Evolutionary conservation across 2,329 filamentous ascomycete genomes (phyloP), one percentile per base, ranked within the genome.

Genomic region (Stromatinia cepivora): DNA sequence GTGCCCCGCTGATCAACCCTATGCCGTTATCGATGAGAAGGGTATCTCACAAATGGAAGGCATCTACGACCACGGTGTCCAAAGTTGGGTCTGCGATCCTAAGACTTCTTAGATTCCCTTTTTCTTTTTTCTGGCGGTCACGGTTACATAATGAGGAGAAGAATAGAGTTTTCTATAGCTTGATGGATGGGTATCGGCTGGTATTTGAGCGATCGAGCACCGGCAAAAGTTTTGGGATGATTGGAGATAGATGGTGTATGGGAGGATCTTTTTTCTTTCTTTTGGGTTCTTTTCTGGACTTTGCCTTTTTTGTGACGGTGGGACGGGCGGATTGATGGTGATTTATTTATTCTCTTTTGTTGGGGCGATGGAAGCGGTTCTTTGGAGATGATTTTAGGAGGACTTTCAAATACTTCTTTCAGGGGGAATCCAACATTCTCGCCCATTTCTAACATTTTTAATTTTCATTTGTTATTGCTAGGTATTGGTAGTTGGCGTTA

Each of bases 351-450:
- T 34, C 22, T 28, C 17, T 45, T n/a, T 45, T 13, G 25, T 45
- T n/a, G 20, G 20, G 9, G 39, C 36, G 6, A 15, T 22, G 5
- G 13, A 6, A 34, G 20, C n/a, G 9, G 13, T 31, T 34, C 20
- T 61, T 53, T 42, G 62, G 48, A 45, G n/a, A 42, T 66, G 50
- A 57, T 56, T 56, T 66, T n/a, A 39, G 54, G 31, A n/a, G n/a
- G 36, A n/a, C 39, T 56, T 56, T 54, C 50, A 22, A 52, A 42
- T 66, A 56, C 36, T 66, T 45, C 25, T 66, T 56, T 34, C 25
- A 10, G 50, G 48, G 48, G 6, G 63, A 56, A 66, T 66, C 36
- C 63, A 66, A 66, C 63, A 66, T 66, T 66, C 63, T 34, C 52
- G 20, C 52, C 52, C 6, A 17, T 66, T 66, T 56, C 45, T 31